Conservation (phyloP, 345 rosid genomes). For the Psidium friedrichsthalianum region DNA sequence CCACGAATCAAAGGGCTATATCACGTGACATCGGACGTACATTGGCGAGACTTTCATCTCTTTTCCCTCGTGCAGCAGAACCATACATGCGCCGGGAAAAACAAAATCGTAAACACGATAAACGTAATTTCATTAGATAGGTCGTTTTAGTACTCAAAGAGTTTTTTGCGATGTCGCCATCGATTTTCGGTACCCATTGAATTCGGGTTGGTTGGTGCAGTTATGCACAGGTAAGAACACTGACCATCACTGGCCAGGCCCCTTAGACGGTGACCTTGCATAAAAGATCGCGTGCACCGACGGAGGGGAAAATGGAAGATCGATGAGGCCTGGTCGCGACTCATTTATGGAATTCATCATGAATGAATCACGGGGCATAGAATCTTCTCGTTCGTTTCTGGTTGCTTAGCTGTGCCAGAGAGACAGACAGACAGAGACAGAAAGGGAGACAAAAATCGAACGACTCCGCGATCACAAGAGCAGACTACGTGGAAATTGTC, state of each 20-base stretch:
- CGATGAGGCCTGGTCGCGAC: not conserved
- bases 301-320: not conserved
- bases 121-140: not conserved
- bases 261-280: not conserved
- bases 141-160: not conserved
- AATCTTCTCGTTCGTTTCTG: not conserved
- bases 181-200: not conserved
- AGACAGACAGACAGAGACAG: not conserved
- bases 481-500: not conserved
- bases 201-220: not conserved
- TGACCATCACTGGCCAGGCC: not conserved
- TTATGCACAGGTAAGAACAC: not conserved
- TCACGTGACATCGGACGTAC: not conserved
- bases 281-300: not conserved
- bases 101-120: not conserved
- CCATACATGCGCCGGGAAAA: not conserved
- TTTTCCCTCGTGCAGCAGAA: not conserved
- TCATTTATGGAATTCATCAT: not conserved
- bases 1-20: not conserved
- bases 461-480: not conserved
- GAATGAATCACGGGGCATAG: not conserved
- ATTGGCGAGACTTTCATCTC: not conserved
- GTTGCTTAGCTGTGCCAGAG: not conserved
- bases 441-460: not conserved
- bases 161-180: not conserved